Evolutionary conservation across 805 yeast species (phyloP), one percentile per base, ranked within the genome.

Genomic region (Yarrowia phangngaensis): DNA sequence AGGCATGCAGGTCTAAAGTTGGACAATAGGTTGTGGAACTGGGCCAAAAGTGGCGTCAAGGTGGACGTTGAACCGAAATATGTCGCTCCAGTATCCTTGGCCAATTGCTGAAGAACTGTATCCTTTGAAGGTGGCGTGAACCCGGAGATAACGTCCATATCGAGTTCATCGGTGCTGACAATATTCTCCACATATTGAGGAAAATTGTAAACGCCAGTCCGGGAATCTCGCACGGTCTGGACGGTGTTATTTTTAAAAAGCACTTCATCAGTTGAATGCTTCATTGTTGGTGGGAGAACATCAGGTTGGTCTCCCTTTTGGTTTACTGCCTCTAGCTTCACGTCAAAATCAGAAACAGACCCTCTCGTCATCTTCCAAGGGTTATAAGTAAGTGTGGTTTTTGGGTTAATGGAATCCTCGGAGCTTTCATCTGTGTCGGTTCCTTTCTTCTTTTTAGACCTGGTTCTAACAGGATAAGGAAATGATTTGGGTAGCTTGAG

Each of bases 21-120:
- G 6, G 86, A 78, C 29, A 92, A 60, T 8, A 85, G 66, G 52
- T 71, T 72, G 64, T 92, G 96, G 52, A 90, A 68, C 41, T 88
- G 94, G 3, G 80, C 70, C 34, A 90, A 70, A 0, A 80, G 65
- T 1, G 80, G 72, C 0, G 97, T 89, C 84, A 90, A 75, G 1
- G 95, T 84, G 14, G 95, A 84, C 0, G 97, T 88, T 1, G 96
- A 87, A 2, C 94, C 84, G 51, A 75, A 76, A 60, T 72, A 90
- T 50, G 63, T 60, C 22, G 53, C 53, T 13, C 59, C 56, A 6
- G 60, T 20, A 12, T 62, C 53, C 6, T 57, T 55, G 0, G 90
- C 80, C 8, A 82, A 62, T 4, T 68, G 47, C 1, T 74, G 57
- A 36, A 90, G 68, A 0, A 58, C 59, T 9, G 60, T 53, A 66